phyloP scores from a whole-genome alignment of 495 filamentous ascomycete genomes.

The Saxispiralis lemnorum region DNA sequence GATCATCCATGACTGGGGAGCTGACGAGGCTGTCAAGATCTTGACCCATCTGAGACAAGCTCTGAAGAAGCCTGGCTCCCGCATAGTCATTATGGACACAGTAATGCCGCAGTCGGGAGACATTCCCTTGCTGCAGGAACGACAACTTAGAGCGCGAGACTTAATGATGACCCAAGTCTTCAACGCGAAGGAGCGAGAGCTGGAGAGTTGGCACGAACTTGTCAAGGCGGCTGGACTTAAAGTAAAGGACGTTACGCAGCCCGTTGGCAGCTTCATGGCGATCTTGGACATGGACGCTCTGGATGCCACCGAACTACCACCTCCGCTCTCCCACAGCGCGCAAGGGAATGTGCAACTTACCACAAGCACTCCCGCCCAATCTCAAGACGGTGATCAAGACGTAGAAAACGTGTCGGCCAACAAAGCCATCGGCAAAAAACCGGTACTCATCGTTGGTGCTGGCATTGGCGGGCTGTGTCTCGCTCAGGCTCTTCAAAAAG shows the following conservation, averaged over 20 bases:
- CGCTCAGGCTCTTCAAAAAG: constrained; percentile 38
- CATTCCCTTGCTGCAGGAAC: background rate
- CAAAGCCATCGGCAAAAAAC: constrained; percentile 1
- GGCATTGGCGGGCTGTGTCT: constrained; percentile 42
- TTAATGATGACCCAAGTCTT: constrained; percentile 5
- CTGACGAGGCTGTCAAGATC: background rate
- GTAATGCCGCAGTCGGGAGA: constrained; percentile 1
- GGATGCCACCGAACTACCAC: too few species aligned
- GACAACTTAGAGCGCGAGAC: constrained; percentile 3
- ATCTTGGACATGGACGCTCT: too few species aligned
- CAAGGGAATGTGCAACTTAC: too few species aligned
- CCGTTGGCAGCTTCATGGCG: background rate
- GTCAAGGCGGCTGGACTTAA: background rate
- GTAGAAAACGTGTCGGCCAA: constrained; percentile 5
- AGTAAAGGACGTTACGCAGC: background rate
- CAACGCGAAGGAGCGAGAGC: constrained; percentile 5
- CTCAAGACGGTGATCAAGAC: background rate
- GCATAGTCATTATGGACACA: constrained; percentile 6
- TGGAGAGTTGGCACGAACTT: constrained; percentile 24
- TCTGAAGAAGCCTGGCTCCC: background rate
- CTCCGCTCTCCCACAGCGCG: too few species aligned
- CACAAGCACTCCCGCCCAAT: too few species aligned
- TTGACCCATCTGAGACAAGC: constrained; percentile 1
- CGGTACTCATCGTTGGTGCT: constrained; percentile 39
- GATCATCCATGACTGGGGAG: constrained; percentile 6